These are phyloP conservation scores for Isatis tinctoria DNA, from an alignment of 345 rosid species.

Conservation along the genomic window DNA sequence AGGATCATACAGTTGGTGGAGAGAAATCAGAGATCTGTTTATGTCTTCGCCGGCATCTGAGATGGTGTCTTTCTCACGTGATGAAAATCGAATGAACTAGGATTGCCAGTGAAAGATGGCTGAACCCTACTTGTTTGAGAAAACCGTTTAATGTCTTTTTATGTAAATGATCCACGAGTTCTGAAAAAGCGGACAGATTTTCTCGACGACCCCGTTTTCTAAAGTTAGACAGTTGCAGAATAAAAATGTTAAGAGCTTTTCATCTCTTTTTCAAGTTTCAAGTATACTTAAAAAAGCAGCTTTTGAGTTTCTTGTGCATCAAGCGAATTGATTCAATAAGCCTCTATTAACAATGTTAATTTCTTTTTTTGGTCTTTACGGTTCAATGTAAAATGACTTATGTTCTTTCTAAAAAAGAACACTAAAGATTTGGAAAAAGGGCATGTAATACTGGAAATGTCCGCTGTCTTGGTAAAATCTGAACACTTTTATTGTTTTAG, in stretches of 20 bases:
- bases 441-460: neutral
- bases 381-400: neutral
- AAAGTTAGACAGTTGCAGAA: neutral
- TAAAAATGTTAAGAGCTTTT: neutral
- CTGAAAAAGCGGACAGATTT: neutral
- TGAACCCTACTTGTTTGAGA: constrained; percentile 5
- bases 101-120: constrained; percentile 3
- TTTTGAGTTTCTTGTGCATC: neutral
- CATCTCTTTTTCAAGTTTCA: too few relatives aligned
- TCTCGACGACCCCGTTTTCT: neutral
- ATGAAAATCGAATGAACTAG: neutral
- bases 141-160: neutral
- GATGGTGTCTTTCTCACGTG: constrained; percentile 2
- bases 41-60: constrained; percentile 1
- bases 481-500: neutral
- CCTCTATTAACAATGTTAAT: neutral
- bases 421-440: neutral
- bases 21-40: constrained; percentile 6
- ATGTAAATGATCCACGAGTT: constrained; percentile 19
- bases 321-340: neutral
- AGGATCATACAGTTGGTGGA: neutral
- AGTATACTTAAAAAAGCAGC: neutral
- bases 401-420: neutral
- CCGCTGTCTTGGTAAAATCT: neutral
- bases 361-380: neutral